phyloP scores from a whole-genome alignment of 129 eudicot genomes.

The Artemisia annua region DNA sequence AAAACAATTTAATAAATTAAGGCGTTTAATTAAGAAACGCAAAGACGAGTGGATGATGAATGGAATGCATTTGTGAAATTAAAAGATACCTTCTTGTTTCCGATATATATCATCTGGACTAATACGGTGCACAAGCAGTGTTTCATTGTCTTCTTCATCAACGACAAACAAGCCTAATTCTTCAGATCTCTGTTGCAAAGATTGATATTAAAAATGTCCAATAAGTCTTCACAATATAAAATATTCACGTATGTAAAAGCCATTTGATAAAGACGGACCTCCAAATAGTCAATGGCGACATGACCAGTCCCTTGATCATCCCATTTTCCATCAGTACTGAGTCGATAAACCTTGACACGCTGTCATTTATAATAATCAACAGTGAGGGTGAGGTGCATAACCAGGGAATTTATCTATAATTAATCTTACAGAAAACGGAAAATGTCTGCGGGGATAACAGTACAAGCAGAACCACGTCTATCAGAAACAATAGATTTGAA shows the following conservation, averaged over 20 bases:
- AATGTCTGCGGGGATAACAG: no score
- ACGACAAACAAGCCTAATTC: slow-evolving; percentile 70
- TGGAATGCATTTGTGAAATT: background rate
- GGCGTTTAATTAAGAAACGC: no score
- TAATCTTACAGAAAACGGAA: background rate
- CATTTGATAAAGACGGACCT: slow-evolving; percentile 40
- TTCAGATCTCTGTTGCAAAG: slow-evolving; percentile 63
- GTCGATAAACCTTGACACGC: slow-evolving; percentile 90
- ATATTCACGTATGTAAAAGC: background rate
- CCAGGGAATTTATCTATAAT: background rate
- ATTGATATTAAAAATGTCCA: slow-evolving; percentile 6
- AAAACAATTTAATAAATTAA: background rate
- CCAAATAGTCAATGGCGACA: slow-evolving; percentile 75
- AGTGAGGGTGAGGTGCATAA: slow-evolving; percentile 2
- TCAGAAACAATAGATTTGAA: background rate
- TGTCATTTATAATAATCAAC: slow-evolving; percentile 27
- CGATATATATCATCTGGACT: slow-evolving; percentile 79
- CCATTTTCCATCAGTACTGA: slow-evolving; percentile 89
- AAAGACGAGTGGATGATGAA: no score
- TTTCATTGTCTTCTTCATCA: slow-evolving; percentile 84
- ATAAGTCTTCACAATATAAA: slow-evolving; percentile 1
- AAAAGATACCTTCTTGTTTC: slow-evolving; percentile 78
- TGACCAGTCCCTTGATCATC: slow-evolving; percentile 99
- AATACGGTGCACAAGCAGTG: slow-evolving; percentile 78
- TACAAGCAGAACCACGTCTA: no score